These are phyloP conservation scores for Polyplosphaeria fusca DNA, from an alignment of 495 filamentous ascomycete species.

Conservation along the genomic window DNA sequence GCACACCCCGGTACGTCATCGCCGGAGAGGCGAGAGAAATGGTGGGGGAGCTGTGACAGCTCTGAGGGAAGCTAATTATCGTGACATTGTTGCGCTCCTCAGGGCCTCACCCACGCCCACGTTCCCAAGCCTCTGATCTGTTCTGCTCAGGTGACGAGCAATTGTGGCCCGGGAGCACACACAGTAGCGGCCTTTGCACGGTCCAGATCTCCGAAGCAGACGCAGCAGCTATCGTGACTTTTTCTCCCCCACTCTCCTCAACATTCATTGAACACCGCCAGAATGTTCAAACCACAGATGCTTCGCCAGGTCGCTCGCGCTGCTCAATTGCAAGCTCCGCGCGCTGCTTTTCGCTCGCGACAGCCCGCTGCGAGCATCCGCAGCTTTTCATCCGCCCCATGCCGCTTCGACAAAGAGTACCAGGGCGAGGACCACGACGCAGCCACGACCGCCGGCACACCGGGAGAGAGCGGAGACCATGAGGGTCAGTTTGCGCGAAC, in stretches of 20 bases:
- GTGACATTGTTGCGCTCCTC: too few species aligned
- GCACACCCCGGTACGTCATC: slow-evolving; percentile 16
- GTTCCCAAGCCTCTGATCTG: too few species aligned
- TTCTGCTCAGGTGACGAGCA: too few species aligned
- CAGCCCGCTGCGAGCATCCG: slow-evolving; percentile 8
- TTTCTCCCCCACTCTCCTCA: neutral
- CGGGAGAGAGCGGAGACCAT: slow-evolving; percentile 40
- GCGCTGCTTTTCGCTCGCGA: slow-evolving; percentile 2
- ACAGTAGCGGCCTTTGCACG: too few species aligned
- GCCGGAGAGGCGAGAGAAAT: slow-evolving; percentile 4
- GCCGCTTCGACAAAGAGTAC: slow-evolving; percentile 15
- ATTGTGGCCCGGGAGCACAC: too few species aligned
- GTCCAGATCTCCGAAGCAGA: slow-evolving; percentile 18
- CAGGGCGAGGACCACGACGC: slow-evolving; percentile 29
- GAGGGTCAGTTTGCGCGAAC: slow-evolving; percentile 68
- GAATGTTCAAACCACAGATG: slow-evolving; percentile 28
- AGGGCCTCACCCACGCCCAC: too few species aligned
- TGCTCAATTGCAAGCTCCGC: slow-evolving; percentile 10
- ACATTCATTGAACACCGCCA: slow-evolving; percentile 3
- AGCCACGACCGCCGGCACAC: slow-evolving; percentile 35
- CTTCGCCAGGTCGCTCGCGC: slow-evolving; percentile 23
- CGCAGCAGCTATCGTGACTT: slow-evolving; percentile 29
- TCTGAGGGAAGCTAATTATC: too few species aligned
- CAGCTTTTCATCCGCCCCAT: slow-evolving; percentile 13
- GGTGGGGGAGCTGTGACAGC: slow-evolving; percentile 13